These are phyloP conservation scores for Dactylellina parvicollis DNA, from an alignment of 2,329 filamentous ascomycete genomes.

Conservation along the genomic window DNA sequence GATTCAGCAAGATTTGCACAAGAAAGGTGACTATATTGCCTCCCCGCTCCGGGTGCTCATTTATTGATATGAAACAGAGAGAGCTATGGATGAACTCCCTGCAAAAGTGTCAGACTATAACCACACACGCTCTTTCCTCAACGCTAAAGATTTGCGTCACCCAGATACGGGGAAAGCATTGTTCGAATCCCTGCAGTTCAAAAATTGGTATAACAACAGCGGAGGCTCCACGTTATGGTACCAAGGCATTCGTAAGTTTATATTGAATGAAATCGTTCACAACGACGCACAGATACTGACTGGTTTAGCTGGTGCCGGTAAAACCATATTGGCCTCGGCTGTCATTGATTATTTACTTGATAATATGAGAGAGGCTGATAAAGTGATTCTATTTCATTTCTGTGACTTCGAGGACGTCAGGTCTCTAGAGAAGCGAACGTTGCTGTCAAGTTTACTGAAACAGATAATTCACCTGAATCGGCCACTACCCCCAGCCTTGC, in stretches of 20 bases:
- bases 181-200: slow-evolving; percentile 43
- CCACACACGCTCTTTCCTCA: slow-evolving; percentile 41
- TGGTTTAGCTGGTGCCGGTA: slow-evolving; percentile 55
- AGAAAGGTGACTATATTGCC: slow-evolving; percentile 20
- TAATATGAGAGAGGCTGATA: neutral
- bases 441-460: slow-evolving; percentile 52
- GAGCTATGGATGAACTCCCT: slow-evolving; percentile 17
- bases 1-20: slow-evolving; percentile 8
- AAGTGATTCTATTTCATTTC: slow-evolving; percentile 54
- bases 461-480: slow-evolving; percentile 44
- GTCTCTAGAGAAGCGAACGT: slow-evolving; percentile 19
- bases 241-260: slow-evolving; percentile 52
- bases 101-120: slow-evolving; percentile 52
- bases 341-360: slow-evolving; percentile 47
- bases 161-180: slow-evolving; percentile 53
- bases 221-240: slow-evolving; percentile 52
- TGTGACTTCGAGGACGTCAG: slow-evolving; percentile 45
- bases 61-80: slow-evolving; percentile 17
- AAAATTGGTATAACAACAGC: slow-evolving; percentile 23
- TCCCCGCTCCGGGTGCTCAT: neutral
- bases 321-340: slow-evolving; percentile 51
- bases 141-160: slow-evolving; percentile 28
- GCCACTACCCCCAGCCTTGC: neutral
- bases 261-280: neutral
- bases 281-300: neutral